Base-by-base conservation (phyloP, 73 alveolate species). In the Uronychia binucleata region DNA sequence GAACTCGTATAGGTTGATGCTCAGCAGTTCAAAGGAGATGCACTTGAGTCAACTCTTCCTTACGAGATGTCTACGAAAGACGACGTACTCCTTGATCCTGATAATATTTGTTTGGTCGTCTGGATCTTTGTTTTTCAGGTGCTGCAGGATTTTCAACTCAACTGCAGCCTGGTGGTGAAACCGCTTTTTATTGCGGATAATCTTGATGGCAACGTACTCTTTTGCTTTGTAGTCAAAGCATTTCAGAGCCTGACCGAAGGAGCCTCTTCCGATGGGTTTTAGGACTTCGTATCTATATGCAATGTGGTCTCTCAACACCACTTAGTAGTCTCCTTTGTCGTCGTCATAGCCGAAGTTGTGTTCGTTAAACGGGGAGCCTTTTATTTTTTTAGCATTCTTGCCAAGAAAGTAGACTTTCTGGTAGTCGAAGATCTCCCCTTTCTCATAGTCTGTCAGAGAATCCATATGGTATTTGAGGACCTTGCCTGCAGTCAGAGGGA, bases 151-250 rank as follows among this genome's bases (percentile, higher is more conserved):
- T 35, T 90, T 91, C 0, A 95, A 84, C 82, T 95, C 98, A n/a
- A 83, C 92, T 57, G 87, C 91, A 0, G 97, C 97, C 85, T 95
- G 91, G 77, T 95, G 92, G 31, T 89, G 89, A 76, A 85, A 91
- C 75, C 90, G 79, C 90, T 93, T 94, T 76, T 92, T 74, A 28
- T 74, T 74, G 26, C 79, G 5, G 34, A 74, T 74, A 13, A 74
- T 82, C 83, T 89, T 89, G 30, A 89, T 33, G 34, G 89, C 81
- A 28, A 89, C 92, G 78, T 33, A 84, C 77, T 89, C 92, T 27
- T 84, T 84, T 1, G 57, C 32, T 84, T 89, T 75, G 30, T 89
- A 31, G 77, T 89, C 94, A 60, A 31, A 78, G 32, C 86, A 77
- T 89, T 89, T 89, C 26, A 83, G 13, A 58, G 88, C 81, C 31